Conservation (phyloP, 192 early-diverging fungal species). For the Hyaloraphidium curvatum region DNA sequence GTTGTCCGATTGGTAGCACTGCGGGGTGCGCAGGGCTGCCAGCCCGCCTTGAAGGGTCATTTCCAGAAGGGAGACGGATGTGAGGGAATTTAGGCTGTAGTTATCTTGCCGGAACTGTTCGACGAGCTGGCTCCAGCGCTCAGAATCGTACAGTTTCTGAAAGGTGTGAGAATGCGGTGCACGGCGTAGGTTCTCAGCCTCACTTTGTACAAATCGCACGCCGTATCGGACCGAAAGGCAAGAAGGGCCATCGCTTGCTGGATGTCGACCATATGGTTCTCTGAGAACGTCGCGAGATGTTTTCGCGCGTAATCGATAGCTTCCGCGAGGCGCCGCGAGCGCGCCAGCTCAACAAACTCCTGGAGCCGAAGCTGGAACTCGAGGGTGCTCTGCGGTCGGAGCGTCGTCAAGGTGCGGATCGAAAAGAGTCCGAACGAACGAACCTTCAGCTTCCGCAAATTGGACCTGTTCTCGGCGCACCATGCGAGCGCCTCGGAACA, state of each 20-base stretch:
- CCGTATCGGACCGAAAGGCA: conserved; percentile 57
- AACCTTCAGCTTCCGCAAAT: conserved; percentile 75
- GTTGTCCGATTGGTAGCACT: conserved; percentile 54
- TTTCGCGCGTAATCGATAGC: conserved; percentile 79
- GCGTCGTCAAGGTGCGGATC: no score
- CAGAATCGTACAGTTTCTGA: conserved; percentile 40
- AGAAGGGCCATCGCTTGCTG: conserved; percentile 79
- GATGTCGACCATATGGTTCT: conserved; percentile 56
- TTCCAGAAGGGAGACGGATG: conserved; percentile 62
- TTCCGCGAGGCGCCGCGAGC: conserved; percentile 33
- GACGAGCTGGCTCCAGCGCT: conserved; percentile 61
- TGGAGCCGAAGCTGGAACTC: conserved; percentile 93
- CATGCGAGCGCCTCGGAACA: conserved; percentile 77
- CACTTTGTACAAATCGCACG: conserved; percentile 65
- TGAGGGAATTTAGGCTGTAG: conserved; percentile 74
- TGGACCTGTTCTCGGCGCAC: conserved; percentile 85
- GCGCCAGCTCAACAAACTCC: conserved; percentile 81
- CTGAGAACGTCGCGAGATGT: conserved; percentile 57
- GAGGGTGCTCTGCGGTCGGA: conserved; percentile 51
- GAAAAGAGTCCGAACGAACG: background rate
- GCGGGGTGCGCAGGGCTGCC: conserved; percentile 76
- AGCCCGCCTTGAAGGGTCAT: conserved; percentile 89
- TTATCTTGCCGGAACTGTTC: conserved; percentile 67
- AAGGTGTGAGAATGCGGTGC: background rate
- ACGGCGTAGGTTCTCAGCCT: background rate